phyloP scores from a whole-genome alignment of 306 rosid species.

The Fragaria nilgerrensis region DNA sequence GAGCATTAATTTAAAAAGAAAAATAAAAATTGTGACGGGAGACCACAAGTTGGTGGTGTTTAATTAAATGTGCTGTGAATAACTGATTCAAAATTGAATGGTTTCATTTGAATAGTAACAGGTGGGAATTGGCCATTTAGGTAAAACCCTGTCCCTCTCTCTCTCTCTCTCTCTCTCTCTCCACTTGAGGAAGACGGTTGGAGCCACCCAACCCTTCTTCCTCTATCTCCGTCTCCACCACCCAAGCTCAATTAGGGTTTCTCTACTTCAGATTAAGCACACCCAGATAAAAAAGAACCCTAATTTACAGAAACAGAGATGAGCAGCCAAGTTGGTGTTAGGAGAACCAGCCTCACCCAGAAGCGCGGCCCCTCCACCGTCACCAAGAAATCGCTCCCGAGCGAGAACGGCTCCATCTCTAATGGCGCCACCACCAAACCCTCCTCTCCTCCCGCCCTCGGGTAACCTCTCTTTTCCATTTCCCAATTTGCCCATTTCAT shows the following conservation, averaged over 20 bases:
- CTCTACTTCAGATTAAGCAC: background rate
- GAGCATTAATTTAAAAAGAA: too few relatives aligned
- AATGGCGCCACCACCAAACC: constrained; percentile 47
- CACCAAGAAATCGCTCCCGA: constrained; percentile 36
- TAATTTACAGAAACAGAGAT: constrained; percentile 30
- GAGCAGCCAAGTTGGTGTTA: constrained; percentile 54
- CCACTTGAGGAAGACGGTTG: background rate
- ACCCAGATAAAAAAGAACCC: background rate
- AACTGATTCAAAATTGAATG: background rate
- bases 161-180: background rate
- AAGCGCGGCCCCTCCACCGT: constrained; percentile 54
- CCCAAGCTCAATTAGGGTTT: constrained; percentile 10
- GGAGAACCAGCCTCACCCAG: constrained; percentile 47
- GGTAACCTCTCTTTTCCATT: constrained; percentile 31
- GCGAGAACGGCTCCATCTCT: constrained; percentile 39
- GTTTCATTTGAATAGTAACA: constrained; percentile 12
- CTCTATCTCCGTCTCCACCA: background rate
- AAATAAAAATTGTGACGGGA: too few relatives aligned
- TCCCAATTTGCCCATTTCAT: background rate
- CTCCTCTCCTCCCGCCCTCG: constrained; percentile 57
- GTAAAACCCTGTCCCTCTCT: background rate
- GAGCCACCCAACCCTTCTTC: constrained; percentile 11
- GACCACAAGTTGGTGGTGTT: too few relatives aligned
- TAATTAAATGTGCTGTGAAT: background rate
- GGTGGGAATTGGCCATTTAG: constrained; percentile 11